Percentiles rank a stretch among this genome's conserved stretches.
These are phyloP conservation scores for Dendrothele bispora DNA, from an alignment of 768 basidiomycete genomes.

Conservation along the genomic window DNA sequence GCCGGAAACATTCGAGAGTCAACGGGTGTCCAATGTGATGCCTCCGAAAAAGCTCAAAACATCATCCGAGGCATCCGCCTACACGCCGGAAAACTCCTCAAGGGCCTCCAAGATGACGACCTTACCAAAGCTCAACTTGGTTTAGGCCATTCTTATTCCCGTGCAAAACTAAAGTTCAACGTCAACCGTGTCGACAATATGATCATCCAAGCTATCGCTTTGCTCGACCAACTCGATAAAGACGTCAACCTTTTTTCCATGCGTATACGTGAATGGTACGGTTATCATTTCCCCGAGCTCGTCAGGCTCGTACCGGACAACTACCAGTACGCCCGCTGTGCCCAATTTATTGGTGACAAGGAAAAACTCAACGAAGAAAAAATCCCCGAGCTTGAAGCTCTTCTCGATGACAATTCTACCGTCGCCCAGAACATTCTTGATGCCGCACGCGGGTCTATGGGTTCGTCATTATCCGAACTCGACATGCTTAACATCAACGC, in stretches of 20 bases:
- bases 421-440: slow-evolving; percentile 93
- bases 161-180: slow-evolving; percentile 97
- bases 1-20: slow-evolving; percentile 77
- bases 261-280: slow-evolving; percentile 99
- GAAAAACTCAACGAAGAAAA: slow-evolving; percentile 76
- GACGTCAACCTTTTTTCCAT: slow-evolving; percentile 99
- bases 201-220: slow-evolving; percentile 99
- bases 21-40: slow-evolving; percentile 74
- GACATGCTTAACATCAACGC: slow-evolving; percentile 95
- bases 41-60: slow-evolving; percentile 78
- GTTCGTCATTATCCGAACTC: slow-evolving; percentile 84
- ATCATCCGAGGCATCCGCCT: slow-evolving; percentile 90
- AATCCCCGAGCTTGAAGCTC: slow-evolving; percentile 71
- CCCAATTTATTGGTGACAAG: slow-evolving; percentile 89
- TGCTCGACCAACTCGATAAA: slow-evolving; percentile 98
- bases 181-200: slow-evolving; percentile 97
- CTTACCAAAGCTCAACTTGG: slow-evolving; percentile 93
- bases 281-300: slow-evolving; percentile 98
- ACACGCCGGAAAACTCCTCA: slow-evolving; percentile 88
- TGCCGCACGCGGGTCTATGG: slow-evolving; percentile 93
- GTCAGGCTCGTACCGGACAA: slow-evolving; percentile 92
- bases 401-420: slow-evolving; percentile 83
- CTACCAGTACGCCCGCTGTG: slow-evolving; percentile 86
- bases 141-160: slow-evolving; percentile 95
- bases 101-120: slow-evolving; percentile 85